These are phyloP conservation scores for Clarireedia monteithiana DNA, from an alignment of 2,329 filamentous ascomycete genomes.

Conservation along the genomic window DNA sequence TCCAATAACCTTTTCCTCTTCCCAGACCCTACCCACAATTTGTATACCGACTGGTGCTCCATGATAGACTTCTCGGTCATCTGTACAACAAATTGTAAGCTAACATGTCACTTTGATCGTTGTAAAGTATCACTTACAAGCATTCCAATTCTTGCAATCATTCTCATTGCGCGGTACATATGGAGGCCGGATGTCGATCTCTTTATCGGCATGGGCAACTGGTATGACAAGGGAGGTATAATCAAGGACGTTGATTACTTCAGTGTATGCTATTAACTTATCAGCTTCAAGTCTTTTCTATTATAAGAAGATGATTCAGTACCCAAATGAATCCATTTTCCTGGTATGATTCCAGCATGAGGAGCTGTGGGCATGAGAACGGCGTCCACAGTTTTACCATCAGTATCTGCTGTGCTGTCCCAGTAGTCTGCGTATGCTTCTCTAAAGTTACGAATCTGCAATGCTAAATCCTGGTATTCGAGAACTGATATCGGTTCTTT, in stretches of 20 bases:
- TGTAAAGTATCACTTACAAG: slow-evolving; percentile 37
- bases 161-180: slow-evolving; percentile 35
- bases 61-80: slow-evolving; percentile 35
- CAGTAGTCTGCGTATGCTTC: slow-evolving; percentile 34
- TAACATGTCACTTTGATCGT: slow-evolving; percentile 42
- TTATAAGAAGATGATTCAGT: background rate
- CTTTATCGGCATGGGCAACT: slow-evolving; percentile 37
- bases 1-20: slow-evolving; percentile 48
- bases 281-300: background rate
- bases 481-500: slow-evolving; percentile 4
- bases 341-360: slow-evolving; percentile 31
- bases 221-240: slow-evolving; percentile 52
- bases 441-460: background rate
- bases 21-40: slow-evolving; percentile 41
- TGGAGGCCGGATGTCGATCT: slow-evolving; percentile 30
- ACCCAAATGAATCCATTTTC: slow-evolving; percentile 14
- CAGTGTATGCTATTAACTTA: slow-evolving; percentile 38
- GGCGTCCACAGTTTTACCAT: slow-evolving; percentile 41
- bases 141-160: slow-evolving; percentile 37
- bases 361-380: slow-evolving; percentile 42
- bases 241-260: slow-evolving; percentile 55
- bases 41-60: slow-evolving; percentile 45
- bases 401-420: slow-evolving; percentile 10
- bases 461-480: slow-evolving; percentile 5
- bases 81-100: slow-evolving; percentile 27